These are phyloP conservation scores for Phialophora macrospora DNA, from an alignment of 2,329 filamentous ascomycete genomes.

Conservation along the genomic window DNA sequence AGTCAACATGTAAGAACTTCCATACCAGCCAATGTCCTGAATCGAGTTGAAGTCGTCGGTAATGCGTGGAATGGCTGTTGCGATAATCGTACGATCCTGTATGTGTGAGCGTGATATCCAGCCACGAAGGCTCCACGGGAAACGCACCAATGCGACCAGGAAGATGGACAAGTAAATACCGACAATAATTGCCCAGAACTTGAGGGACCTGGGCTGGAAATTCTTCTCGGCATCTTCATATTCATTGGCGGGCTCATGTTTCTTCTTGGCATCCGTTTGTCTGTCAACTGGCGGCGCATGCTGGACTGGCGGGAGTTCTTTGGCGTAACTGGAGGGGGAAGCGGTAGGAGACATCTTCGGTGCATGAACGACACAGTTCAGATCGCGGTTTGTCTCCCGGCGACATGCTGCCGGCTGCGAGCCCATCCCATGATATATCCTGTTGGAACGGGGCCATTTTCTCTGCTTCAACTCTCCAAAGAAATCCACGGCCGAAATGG, in stretches of 20 bases:
- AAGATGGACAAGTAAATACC: conserved; percentile 3
- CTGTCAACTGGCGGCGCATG: background rate
- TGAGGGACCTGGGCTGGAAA: conserved; percentile 25
- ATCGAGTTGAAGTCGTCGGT: conserved; percentile 55
- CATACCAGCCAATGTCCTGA: conserved; percentile 57
- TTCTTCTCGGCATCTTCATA: conserved; percentile 32
- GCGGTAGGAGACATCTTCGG: conserved; percentile 1
- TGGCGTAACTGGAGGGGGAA: background rate
- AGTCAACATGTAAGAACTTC: conserved; percentile 53
- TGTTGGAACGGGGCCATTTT: background rate
- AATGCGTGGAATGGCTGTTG: conserved; percentile 55
- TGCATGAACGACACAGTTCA: background rate
- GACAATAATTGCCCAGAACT: conserved; percentile 27
- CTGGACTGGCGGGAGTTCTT: background rate
- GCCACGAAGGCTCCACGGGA: too few relatives aligned
- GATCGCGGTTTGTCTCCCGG: background rate
- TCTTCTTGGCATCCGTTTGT: background rate
- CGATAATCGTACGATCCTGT: conserved; percentile 44
- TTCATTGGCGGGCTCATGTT: conserved; percentile 6
- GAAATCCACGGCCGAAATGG: background rate
- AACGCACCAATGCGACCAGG: conserved; percentile 7
- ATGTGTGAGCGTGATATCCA: background rate
- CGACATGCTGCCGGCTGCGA: background rate
- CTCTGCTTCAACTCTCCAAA: background rate
- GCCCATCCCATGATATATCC: background rate